Evolutionary conservation across 495 filamentous ascomycete species (phyloP), one percentile per base, ranked within the genome.

Genomic region (Chaetomium fimeti): DNA sequence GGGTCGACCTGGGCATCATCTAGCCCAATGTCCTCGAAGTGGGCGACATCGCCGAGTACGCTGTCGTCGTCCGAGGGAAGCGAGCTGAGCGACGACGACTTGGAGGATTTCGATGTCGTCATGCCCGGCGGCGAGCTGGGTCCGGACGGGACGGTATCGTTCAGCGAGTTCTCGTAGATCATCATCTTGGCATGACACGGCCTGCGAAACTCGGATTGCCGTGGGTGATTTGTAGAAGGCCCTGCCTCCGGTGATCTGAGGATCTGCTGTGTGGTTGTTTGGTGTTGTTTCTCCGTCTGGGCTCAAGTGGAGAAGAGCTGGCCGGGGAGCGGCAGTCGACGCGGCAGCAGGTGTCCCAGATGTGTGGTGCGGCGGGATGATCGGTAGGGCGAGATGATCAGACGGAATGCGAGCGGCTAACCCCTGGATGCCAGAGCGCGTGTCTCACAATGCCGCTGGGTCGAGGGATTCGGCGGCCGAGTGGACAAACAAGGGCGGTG

Each of bases 21-120:
- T 9, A 98, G 84, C 12, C 89, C 90, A 67, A 97, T 96, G 57
- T 98, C 94, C 74, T 98, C 94, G 69, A 98, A 97, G 70, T 97
- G 87, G 57, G 82, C 83, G 47, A 87, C 83, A 71, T 93, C 89
- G 38, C 85, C 83, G 48, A 90, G 81, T 63, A 84, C 83, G 62
- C 81, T 83, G 61, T 86, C 85, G 32, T 87, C 82, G 67, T 88
- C 89, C 48, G 88, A 88, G 52, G 86, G 84, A 29, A 89, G 86
- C 16, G 89, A 95, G 67, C 87, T 87, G 64, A 92, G 87, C n/a
- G 92, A 94, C 18, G 91, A 94, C 40, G 89, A 91, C 72, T 95
- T 94, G 62, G 91, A 95, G 62, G 91, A 94, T 71, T 91, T 93
- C 49, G 91, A 95, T 55, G 86, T 84, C 65, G 88, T 91, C 72